Evolutionary conservation across 31 red algal genomes (phyloP).

Genomic region (Asparagopsis taxiformis): DNA sequence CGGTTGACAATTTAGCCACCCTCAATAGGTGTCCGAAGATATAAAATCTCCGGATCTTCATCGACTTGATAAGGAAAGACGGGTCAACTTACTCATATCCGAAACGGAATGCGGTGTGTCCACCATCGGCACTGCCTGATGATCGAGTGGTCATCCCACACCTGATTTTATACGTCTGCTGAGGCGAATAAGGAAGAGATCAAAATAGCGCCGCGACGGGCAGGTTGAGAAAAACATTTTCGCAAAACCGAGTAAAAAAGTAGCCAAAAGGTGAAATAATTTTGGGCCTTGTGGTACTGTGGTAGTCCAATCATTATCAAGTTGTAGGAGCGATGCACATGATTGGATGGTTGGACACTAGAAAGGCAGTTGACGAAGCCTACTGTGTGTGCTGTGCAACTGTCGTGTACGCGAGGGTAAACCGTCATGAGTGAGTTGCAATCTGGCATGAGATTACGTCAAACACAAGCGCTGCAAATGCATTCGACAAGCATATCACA

Average conservation of each 20-base stretch:
- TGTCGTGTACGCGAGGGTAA: no score
- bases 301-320: no score
- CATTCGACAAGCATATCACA: background rate
- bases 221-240: background rate
- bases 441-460: background rate
- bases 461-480: background rate
- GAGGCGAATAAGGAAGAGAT: background rate
- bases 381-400: no score
- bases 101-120: background rate
- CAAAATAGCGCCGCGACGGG: background rate
- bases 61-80: conserved; percentile 5
- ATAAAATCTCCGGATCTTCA: conserved; percentile 70
- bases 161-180: background rate
- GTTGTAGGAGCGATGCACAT: no score
- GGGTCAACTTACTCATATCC: background rate
- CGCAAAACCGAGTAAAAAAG: background rate
- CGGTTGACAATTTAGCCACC: conserved; percentile 9
- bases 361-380: background rate
- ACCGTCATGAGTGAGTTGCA: background rate
- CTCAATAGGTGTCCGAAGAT: conserved; percentile 80
- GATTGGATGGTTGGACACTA: no score
- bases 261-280: no score
- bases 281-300: no score
- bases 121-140: no score
- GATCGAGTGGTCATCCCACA: background rate